Evolutionary conservation across 495 filamentous ascomycete genomes (phyloP).

Genomic region (Penicillium cosmopolitanum): DNA sequence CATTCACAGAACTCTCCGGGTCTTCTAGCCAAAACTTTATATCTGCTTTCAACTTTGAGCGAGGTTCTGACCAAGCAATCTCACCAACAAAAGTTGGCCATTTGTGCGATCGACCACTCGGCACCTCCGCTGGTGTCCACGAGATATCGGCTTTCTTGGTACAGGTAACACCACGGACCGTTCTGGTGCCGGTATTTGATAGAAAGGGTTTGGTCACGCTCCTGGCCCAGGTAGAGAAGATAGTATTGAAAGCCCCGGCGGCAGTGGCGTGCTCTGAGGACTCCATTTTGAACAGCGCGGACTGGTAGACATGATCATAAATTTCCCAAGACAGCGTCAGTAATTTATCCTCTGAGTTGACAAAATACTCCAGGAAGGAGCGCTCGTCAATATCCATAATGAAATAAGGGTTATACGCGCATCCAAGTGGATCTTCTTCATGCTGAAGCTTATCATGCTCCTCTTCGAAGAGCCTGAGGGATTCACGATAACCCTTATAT

Average conservation of each 20-base stretch:
- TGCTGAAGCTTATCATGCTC: constrained; percentile 1
- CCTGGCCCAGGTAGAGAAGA: constrained; percentile 14
- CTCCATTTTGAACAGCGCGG: constrained; percentile 8
- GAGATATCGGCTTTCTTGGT: constrained; percentile 17
- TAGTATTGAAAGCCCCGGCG: neutral
- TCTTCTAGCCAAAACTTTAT: constrained; percentile 13
- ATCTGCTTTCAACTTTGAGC: constrained; percentile 10
- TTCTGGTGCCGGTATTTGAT: neutral
- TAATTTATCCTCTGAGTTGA: constrained; percentile 12
- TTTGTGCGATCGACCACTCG: constrained; percentile 9
- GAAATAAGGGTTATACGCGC: constrained; percentile 12
- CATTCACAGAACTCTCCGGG: constrained; percentile 7
- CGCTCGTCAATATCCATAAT: constrained; percentile 14
- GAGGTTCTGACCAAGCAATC: constrained; percentile 15
- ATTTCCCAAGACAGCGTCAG: constrained; percentile 14
- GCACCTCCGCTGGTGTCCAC: constrained; percentile 9
- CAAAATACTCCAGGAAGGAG: constrained; percentile 20
- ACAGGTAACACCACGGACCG: constrained; percentile 2
- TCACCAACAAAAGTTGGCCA: constrained; percentile 22
- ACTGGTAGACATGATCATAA: constrained; percentile 15
- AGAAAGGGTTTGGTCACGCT: neutral
- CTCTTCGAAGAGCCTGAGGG: neutral
- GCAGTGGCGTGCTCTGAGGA: constrained; percentile 5
- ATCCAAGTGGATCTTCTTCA: neutral
- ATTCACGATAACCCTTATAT: constrained; percentile 7